Conservation (phyloP, 2,329 filamentous ascomycete genomes). For the Aspergillus calidoustus region DNA sequence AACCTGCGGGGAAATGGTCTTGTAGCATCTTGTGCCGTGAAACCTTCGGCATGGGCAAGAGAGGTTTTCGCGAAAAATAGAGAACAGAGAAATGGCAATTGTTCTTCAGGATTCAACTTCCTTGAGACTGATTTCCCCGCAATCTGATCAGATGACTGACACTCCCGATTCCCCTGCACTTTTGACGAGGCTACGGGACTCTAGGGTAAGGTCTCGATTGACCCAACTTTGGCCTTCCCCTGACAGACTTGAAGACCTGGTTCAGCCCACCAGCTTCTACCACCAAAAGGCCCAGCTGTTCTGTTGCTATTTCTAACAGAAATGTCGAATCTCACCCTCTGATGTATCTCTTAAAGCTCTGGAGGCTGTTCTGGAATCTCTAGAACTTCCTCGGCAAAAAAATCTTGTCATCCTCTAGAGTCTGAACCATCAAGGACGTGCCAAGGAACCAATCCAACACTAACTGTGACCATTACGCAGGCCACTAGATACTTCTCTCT, state of each 20-base stretch:
- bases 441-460: constrained; percentile 22
- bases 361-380: background rate
- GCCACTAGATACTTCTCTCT: background rate
- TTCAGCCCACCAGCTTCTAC: background rate
- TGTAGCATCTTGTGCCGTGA: background rate
- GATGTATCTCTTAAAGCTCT: background rate
- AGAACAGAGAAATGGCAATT: background rate
- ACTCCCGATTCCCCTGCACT: background rate
- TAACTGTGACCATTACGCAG: constrained; percentile 22
- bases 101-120: background rate
- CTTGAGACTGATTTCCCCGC: background rate
- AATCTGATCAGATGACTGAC: background rate
- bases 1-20: constrained; percentile 17
- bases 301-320: background rate
- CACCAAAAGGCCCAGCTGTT: background rate
- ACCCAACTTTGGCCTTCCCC: background rate
- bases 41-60: background rate
- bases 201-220: background rate
- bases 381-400: background rate
- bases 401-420: background rate
- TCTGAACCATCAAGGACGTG: background rate
- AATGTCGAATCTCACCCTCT: background rate
- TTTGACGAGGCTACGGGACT: background rate
- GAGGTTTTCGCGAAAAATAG: background rate
- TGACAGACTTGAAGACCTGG: background rate